Evolutionary conservation across 2,329 filamentous ascomycete genomes (phyloP), one percentile per base, ranked within the genome.

Genomic region (Stemphylium vesicarium): DNA sequence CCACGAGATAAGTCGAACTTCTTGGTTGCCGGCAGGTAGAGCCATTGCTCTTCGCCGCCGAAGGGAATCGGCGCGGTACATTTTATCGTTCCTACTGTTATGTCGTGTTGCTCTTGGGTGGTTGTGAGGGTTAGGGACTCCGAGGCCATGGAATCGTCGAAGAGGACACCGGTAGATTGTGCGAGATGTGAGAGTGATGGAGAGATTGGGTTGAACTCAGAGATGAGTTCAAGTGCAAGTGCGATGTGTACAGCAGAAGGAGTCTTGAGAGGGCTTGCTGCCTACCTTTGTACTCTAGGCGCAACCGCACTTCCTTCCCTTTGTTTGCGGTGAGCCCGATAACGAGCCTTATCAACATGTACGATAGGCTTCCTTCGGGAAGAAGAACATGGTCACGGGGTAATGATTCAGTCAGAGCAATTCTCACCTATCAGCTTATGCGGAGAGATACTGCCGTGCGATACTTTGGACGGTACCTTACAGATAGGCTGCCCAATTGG

Each of bases 1-100:
- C 74, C 74, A 26, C 76, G 70, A 15, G 74, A 75, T 15, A 79
- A 66, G 51, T 79, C 76, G 69, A 79, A 78, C 53, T 75, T 75
- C 47, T 71, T 76, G 49, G 75, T 75, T 20, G 71, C 63, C 9
- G 75, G 73, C 42, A 73, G 69, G 59, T 76, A 79, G 60, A 74
- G 71, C 76, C 76, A 79, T 71, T 76, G 72, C 37, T 60, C 63
- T 45, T 78, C 72, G 55, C 76, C 75, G 52, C 75, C 75, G 50
- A 78, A 78, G 4, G 75, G 66, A 46, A 77, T 75, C 26, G 75
- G 73, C 24, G 76, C 75, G n/a, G 73, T 74, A 43, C 69, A 68
- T 61, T 68, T 72, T 50, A 72, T 72, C 7, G 63, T 70, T 18
- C 66, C 65, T 44, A 66, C 52, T n/a, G 65, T 63, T 20, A 63